Evolutionary conservation across 306 rosid species (phyloP).

Genomic region (Echinosophora koreensis): DNA sequence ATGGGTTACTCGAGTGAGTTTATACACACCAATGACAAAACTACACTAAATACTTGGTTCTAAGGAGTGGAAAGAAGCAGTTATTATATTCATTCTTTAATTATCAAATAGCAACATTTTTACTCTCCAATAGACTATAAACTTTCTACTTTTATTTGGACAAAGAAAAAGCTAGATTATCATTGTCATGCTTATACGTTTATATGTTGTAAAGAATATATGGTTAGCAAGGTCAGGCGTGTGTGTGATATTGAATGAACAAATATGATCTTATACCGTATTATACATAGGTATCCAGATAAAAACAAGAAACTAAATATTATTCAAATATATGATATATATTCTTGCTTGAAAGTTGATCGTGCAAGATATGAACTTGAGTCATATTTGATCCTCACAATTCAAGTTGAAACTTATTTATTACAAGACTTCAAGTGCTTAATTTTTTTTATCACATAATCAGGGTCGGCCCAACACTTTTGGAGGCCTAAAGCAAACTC

Average conservation of each 20-base stretch:
- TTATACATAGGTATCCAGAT: background rate
- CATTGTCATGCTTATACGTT: background rate
- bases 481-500: no score
- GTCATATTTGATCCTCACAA: no score
- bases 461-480: no score
- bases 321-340: no score
- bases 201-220: background rate
- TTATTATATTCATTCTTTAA: constrained; percentile 2
- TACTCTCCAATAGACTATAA: background rate
- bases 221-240: background rate
- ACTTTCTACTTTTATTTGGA: constrained; percentile 4
- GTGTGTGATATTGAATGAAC: background rate
- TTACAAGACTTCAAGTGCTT: no score
- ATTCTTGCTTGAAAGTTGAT: no score
- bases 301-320: background rate
- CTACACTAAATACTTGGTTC: constrained; percentile 34
- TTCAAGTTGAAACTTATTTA: no score
- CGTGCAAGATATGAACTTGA: no score
- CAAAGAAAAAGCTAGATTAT: background rate
- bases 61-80: constrained; percentile 37
- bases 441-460: no score
- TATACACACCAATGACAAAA: constrained; percentile 74
- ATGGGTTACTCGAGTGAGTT: constrained; percentile 78
- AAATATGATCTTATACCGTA: background rate
- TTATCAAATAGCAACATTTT: background rate